phyloP scores from a whole-genome alignment of 345 rosid genomes.

The Psidium friedrichsthalianum region DNA sequence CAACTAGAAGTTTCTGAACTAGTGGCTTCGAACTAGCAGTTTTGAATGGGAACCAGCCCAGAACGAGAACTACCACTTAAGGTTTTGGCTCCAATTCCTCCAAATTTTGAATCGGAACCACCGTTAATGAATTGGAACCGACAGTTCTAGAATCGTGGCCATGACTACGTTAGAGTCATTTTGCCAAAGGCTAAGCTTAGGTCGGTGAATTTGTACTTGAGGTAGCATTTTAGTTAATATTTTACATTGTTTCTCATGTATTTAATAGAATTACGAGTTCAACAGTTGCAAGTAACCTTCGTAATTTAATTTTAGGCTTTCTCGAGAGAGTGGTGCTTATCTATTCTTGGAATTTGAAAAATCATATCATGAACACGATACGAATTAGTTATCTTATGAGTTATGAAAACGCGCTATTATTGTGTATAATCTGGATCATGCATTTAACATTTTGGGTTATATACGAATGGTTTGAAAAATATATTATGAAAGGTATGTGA shows the following conservation, averaged over 20 bases:
- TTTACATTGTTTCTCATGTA: not conserved
- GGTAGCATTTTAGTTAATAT: not conserved
- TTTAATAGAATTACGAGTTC: not conserved
- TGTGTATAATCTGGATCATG: not conserved
- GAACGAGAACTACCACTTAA: too few relatives aligned
- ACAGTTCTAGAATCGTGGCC: too few relatives aligned
- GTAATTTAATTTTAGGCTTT: not conserved
- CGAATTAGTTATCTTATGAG: not conserved
- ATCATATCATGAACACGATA: not conserved
- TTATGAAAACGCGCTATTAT: not conserved
- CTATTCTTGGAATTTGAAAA: not conserved
- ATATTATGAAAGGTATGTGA: not conserved
- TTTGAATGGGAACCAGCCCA: too few relatives aligned
- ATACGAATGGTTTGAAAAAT: not conserved
- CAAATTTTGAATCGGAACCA: too few relatives aligned
- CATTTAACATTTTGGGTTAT: not conserved
- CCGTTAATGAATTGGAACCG: too few relatives aligned
- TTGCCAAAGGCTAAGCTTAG: not conserved
- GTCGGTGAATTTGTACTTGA: not conserved
- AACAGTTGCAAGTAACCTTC: rapidly evolving
- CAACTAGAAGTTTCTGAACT: too few relatives aligned
- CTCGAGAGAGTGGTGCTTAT: not conserved
- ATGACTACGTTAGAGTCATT: not conserved
- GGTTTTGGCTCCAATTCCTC: too few relatives aligned
- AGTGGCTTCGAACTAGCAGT: too few relatives aligned